phyloP scores from a whole-genome alignment of 2,329 filamentous ascomycete genomes.

The Fusarium devonianum region DNA sequence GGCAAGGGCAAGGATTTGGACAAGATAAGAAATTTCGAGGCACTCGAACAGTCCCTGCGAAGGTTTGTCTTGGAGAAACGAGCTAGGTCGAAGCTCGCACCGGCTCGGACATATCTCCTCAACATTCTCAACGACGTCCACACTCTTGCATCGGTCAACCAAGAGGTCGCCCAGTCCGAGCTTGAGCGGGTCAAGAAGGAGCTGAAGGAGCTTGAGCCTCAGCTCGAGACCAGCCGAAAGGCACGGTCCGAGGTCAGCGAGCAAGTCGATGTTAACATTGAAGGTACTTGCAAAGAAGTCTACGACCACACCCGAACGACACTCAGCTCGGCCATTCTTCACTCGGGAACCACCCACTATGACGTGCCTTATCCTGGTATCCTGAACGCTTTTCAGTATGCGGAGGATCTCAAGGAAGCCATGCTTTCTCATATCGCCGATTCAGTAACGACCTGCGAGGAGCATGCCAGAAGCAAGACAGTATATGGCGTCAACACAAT shows the following conservation, averaged over 20 bases:
- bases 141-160: conserved; percentile 83
- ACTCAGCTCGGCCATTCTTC: conserved; percentile 76
- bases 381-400: conserved; percentile 86
- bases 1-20: conserved; percentile 88
- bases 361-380: conserved; percentile 88
- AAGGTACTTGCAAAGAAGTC: conserved; percentile 83
- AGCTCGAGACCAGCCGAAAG: conserved; percentile 83
- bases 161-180: conserved; percentile 85
- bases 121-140: conserved; percentile 91
- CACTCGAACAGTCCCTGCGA: conserved; percentile 85
- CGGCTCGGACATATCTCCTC: conserved; percentile 91
- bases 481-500: conserved; percentile 84
- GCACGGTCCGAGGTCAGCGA: conserved; percentile 82
- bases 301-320: conserved; percentile 83
- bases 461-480: conserved; percentile 80
- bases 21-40: conserved; percentile 88
- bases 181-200: conserved; percentile 83
- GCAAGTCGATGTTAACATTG: conserved; percentile 80
- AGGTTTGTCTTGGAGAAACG: conserved; percentile 96
- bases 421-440: conserved; percentile 89
- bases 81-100: conserved; percentile 91
- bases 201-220: conserved; percentile 81
- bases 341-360: conserved; percentile 78
- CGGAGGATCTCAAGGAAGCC: conserved; percentile 88
- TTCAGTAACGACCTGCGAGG: conserved; percentile 81